Percentiles rank a stretch among this genome's conserved stretches.
These are phyloP conservation scores for Chamaenerion angustifolium DNA, from an alignment of 345 rosid genomes.

Conservation along the genomic window DNA sequence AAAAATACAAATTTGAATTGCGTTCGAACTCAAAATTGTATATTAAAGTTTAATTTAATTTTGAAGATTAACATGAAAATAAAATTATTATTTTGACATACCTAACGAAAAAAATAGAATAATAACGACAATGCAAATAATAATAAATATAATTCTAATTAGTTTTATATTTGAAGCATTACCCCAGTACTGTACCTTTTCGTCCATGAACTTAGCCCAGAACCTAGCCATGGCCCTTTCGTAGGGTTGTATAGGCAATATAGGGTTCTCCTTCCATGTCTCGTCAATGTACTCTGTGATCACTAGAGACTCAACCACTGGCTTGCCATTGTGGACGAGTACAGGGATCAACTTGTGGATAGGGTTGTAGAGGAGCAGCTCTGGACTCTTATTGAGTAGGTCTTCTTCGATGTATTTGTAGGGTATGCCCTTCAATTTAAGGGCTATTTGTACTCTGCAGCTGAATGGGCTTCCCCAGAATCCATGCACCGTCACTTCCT, in stretches of 20 bases:
- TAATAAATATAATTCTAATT: too few species aligned
- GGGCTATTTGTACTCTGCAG: conserved; percentile 31
- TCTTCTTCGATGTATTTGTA: conserved; percentile 39
- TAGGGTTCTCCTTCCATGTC: conserved; percentile 25
- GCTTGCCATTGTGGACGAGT: conserved; percentile 27
- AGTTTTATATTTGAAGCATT: too few species aligned
- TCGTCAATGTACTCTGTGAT: conserved; percentile 47
- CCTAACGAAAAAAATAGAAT: too few species aligned
- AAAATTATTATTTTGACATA: too few species aligned
- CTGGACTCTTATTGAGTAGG: conserved; percentile 23
- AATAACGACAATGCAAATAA: too few species aligned
- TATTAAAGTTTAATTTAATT: too few species aligned
- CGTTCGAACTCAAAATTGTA: too few species aligned
- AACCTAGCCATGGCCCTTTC: conserved; percentile 37
- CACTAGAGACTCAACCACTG: conserved; percentile 30
- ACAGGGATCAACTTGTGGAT: conserved; percentile 44
- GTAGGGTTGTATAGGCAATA: conserved; percentile 35
- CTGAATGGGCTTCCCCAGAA: conserved; percentile 32
- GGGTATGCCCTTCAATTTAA: conserved; percentile 33
- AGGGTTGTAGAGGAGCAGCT: conserved; percentile 33
- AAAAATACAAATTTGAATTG: too few species aligned
- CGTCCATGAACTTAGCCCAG: conserved; percentile 45
- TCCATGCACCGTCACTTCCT: conserved; percentile 21
- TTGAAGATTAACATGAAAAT: too few species aligned
- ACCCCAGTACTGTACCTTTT: too few species aligned